These are phyloP conservation scores for Psilocybe sp. DNA, from an alignment of 768 basidiomycete genomes.

Conservation along the genomic window DNA sequence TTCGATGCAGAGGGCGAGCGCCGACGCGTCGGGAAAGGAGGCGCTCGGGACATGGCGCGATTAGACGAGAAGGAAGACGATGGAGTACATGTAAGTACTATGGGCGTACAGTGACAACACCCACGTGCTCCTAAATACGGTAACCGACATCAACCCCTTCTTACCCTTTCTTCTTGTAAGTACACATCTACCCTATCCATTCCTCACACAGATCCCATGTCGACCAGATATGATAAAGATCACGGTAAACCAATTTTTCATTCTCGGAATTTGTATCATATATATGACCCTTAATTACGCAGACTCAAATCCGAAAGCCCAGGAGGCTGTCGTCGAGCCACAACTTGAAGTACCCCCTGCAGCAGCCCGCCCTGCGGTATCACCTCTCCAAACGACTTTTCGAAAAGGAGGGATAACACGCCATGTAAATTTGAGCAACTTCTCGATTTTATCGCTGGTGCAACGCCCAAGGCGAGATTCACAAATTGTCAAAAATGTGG, in stretches of 20 bases:
- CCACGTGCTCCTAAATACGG: constrained; percentile 1
- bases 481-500: constrained; percentile 39
- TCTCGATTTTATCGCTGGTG: constrained; percentile 18
- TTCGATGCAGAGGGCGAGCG: constrained; percentile 44
- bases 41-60: constrained; percentile 52
- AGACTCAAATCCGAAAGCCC: background rate
- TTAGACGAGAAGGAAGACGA: constrained; percentile 1
- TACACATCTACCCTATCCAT: too few relatives aligned
- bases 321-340: too few relatives aligned
- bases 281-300: background rate
- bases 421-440: constrained; percentile 12
- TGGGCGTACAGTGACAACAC: constrained; percentile 1
- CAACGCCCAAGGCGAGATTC: constrained; percentile 30
- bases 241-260: too few relatives aligned
- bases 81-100: background rate
- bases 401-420: constrained; percentile 2
- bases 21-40: constrained; percentile 55
- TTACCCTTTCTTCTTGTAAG: too few relatives aligned
- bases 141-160: too few relatives aligned
- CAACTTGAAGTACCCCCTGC: background rate
- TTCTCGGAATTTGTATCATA: background rate
- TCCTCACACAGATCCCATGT: too few relatives aligned
- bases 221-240: too few relatives aligned
- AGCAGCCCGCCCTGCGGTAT: constrained; percentile 8
- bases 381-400: constrained; percentile 8